These are phyloP conservation scores for Alternaria novae-zelandiae DNA, from an alignment of 2,329 filamentous ascomycete species.

Conservation along the genomic window DNA sequence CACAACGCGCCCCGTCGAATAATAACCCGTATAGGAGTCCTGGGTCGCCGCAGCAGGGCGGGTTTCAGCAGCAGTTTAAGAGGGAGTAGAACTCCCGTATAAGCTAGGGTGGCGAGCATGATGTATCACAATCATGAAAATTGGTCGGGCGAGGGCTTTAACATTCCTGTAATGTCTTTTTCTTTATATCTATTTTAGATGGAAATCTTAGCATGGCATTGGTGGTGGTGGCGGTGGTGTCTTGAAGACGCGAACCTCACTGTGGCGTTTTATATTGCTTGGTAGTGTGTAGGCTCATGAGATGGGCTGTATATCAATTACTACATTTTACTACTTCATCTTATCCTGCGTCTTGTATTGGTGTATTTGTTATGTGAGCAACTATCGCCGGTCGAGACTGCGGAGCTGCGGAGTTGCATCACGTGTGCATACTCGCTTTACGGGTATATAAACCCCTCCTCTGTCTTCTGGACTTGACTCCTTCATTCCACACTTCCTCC, in stretches of 20 bases:
- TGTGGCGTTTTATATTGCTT: background rate
- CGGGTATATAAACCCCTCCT: background rate
- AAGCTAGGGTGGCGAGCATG: background rate
- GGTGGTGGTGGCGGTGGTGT: background rate
- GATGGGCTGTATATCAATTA: background rate
- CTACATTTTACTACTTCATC: background rate
- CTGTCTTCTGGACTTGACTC: background rate
- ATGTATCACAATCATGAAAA: too few species aligned
- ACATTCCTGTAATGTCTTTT: background rate
- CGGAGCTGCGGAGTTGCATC: background rate
- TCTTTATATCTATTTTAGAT: background rate
- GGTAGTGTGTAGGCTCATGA: background rate
- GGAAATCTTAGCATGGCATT: background rate
- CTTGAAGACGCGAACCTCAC: background rate
- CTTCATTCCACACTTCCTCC: background rate
- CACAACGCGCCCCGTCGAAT: background rate
- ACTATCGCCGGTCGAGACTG: too few species aligned
- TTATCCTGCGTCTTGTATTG: background rate
- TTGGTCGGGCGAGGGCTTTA: too few species aligned
- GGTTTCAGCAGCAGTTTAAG: constrained; percentile 8
- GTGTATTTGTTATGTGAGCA: background rate
- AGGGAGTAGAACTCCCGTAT: constrained; percentile 6
- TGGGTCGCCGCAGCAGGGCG: constrained; percentile 3
- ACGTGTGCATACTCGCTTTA: background rate
- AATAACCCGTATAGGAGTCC: constrained; percentile 25